A percentile compares a stretch with the other conserved stretches of the same genome.
Conservation (phyloP, 176 grass and related monocot genomes). For the Zoysia pacifica region DNA sequence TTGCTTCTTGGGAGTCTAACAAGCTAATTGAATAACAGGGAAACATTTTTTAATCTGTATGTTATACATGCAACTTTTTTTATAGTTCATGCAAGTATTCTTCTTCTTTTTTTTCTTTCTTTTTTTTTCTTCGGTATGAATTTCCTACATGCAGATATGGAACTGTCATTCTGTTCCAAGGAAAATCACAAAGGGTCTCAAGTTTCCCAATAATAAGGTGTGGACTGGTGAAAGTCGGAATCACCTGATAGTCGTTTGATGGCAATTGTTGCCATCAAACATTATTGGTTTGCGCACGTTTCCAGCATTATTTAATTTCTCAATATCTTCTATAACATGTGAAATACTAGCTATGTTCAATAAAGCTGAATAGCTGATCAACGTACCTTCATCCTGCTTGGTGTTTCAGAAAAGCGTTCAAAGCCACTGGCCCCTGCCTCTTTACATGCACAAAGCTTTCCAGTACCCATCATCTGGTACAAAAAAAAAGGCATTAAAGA, state of each 20-base stretch:
- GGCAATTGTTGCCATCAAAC: no score
- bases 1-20: slow-evolving; percentile 33
- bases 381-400: slow-evolving; percentile 1
- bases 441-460: neutral
- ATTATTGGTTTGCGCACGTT: neutral
- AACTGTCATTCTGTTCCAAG: neutral
- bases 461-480: neutral
- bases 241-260: no score
- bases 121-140: neutral
- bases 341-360: neutral
- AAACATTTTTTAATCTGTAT: neutral
- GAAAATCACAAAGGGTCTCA: neutral
- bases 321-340: neutral
- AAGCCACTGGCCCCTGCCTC: neutral
- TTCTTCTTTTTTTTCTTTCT: neutral
- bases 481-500: neutral
- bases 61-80: neutral
- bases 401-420: neutral
- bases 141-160: neutral
- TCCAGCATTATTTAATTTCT: neutral
- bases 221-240: no score
- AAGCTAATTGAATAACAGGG: slow-evolving; percentile 38
- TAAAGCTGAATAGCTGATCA: neutral
- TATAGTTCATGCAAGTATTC: neutral
- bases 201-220: neutral